Percentiles rank a stretch among this genome's conserved stretches.
phyloP scores from a whole-genome alignment of 2,329 filamentous ascomycete species.

The Plectosphaerella plurivora region DNA sequence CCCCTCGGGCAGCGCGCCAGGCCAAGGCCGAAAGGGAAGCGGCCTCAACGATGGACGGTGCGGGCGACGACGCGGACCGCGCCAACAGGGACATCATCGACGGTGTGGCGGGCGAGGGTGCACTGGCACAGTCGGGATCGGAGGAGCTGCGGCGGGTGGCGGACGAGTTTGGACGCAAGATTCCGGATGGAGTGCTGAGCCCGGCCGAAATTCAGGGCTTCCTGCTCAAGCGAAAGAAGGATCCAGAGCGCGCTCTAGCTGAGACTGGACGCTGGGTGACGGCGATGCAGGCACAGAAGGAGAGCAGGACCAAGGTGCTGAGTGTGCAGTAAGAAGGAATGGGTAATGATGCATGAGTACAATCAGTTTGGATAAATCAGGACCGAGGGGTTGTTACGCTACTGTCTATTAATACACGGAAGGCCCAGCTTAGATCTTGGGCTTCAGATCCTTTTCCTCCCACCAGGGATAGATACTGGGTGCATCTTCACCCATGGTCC shows the following conservation, averaged over 20 bases:
- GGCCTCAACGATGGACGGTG: background rate
- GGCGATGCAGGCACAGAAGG: conserved; percentile 45
- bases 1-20: background rate
- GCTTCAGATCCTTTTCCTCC: conserved; percentile 38
- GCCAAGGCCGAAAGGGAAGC: background rate
- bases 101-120: conserved; percentile 12
- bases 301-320: conserved; percentile 39
- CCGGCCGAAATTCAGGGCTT: conserved; percentile 64
- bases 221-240: conserved; percentile 57
- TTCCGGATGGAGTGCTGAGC: conserved; percentile 49
- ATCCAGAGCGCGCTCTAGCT: conserved; percentile 47
- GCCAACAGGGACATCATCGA: background rate
- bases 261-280: conserved; percentile 52
- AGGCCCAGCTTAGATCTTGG: conserved; percentile 11
- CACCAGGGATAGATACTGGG: conserved; percentile 66
- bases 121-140: conserved; percentile 19
- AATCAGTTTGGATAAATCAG: no score
- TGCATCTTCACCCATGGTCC: conserved; percentile 54
- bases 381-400: no score
- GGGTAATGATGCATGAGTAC: no score
- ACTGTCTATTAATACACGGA: background rate
- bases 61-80: background rate
- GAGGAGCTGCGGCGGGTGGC: conserved; percentile 42
- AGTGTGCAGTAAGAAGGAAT: background rate
- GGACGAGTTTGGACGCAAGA: conserved; percentile 41